These are phyloP conservation scores for Magnusiomyces tetraspermus DNA, from an alignment of 1,139 yeast genomes.

Conservation along the genomic window DNA sequence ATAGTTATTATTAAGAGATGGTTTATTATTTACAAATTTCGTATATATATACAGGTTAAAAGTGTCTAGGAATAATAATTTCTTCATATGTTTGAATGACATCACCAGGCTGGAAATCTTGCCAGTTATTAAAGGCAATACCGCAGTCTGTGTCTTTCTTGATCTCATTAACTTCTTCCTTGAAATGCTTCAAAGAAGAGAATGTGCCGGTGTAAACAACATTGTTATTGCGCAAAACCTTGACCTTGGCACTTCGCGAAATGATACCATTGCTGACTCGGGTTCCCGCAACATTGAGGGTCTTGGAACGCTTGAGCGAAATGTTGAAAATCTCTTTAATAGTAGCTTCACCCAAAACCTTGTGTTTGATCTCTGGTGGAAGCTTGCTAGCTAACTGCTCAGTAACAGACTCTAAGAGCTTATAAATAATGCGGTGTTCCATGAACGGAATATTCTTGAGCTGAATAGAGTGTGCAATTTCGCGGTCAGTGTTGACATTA, in stretches of 20 bases:
- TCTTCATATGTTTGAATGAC: conserved; percentile 65
- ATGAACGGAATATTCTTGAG: conserved; percentile 49
- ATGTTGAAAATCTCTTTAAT: conserved; percentile 67
- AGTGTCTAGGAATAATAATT: conserved; percentile 54
- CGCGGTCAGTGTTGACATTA: conserved; percentile 62
- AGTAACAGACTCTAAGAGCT: conserved; percentile 77
- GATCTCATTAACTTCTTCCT: conserved; percentile 70
- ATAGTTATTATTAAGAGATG: too few relatives aligned
- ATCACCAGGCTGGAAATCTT: conserved; percentile 67
- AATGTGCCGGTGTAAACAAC: conserved; percentile 59
- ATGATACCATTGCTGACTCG: conserved; percentile 66
- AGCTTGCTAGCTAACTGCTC: conserved; percentile 51
- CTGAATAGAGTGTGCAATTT: conserved; percentile 43
- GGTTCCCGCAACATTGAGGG: conserved; percentile 74
- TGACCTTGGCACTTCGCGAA: conserved; percentile 49
- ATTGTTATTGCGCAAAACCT: conserved; percentile 48
- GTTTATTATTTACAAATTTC: neutral
- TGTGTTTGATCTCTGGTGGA: conserved; percentile 59
- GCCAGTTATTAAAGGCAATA: conserved; percentile 60
- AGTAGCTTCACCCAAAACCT: conserved; percentile 58
- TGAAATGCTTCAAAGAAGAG: conserved; percentile 69
- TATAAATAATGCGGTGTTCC: conserved; percentile 74
- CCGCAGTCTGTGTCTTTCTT: conserved; percentile 91
- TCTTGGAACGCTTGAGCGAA: conserved; percentile 40
- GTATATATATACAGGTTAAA: conserved; percentile 34